phyloP scores from a whole-genome alignment of 2,329 filamentous ascomycete species.

The Colletotrichum musae region DNA sequence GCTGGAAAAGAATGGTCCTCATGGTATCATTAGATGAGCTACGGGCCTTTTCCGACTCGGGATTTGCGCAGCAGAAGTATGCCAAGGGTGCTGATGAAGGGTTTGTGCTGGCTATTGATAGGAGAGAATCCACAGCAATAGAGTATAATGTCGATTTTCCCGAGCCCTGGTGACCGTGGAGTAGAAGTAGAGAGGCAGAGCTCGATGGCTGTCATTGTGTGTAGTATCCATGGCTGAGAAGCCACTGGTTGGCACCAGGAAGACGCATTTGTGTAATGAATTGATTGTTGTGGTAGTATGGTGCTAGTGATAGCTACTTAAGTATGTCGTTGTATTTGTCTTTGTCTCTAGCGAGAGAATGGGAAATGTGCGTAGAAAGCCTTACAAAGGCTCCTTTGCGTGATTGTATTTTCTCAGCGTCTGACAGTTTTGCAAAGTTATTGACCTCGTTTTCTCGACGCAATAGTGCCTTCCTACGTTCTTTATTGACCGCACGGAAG shows the following conservation, averaged over 20 bases:
- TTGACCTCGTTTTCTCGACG: neutral
- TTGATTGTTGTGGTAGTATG: conserved; percentile 1
- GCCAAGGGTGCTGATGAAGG: neutral
- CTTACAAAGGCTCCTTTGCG: neutral
- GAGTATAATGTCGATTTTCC: conserved; percentile 12
- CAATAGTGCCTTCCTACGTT: neutral
- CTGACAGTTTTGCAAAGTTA: neutral
- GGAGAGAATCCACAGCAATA: neutral
- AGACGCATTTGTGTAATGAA: neutral
- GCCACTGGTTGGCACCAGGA: neutral
- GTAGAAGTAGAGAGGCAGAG: neutral
- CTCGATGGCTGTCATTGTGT: neutral
- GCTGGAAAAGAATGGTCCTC: conserved; percentile 3
- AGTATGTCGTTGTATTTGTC: neutral
- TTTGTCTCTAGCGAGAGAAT: neutral
- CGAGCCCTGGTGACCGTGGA: neutral
- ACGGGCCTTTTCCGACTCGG: conserved; percentile 2
- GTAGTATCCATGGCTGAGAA: neutral
- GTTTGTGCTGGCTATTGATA: neutral
- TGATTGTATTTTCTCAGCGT: neutral
- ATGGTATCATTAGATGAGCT: neutral
- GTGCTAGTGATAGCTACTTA: neutral
- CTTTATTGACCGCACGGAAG: neutral
- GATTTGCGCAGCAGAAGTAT: conserved; percentile 23
- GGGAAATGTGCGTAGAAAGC: neutral